Evolutionary conservation across 306 rosid genomes (phyloP), one percentile per base, ranked within the genome.

Genomic region (Lathyrus oleraceus): DNA sequence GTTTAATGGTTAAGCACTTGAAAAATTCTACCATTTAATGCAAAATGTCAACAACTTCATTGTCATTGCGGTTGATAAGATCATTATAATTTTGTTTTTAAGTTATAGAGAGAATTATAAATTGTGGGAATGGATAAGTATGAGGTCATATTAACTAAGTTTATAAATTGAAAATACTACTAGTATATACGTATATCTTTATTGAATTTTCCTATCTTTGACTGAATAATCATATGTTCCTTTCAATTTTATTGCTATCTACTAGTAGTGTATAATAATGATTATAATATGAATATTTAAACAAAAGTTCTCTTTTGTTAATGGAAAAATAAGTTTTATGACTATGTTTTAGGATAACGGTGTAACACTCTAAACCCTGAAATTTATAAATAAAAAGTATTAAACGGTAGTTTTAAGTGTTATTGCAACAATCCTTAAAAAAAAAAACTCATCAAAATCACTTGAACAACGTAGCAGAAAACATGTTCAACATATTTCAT

Each of bases 71-170:
- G 67, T 73, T 71, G 44, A 52, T 73, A 32, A 23, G 49, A 44
- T 63, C 20, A 63, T 23, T 10, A 38, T 23, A 4, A 27, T 71
- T 36, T 17, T 57, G 19, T 10, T 35, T 27, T 20, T 8, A 56
- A 32, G 19, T 8, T 53, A 17, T 14, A 20, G 1, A 42, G 6
- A 45, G 23, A 35, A 1, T 36, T 62, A 62, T 14, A 47, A 49
- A 67, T 70, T 68, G 36, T 61, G 53, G 71, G 72, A 66, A 60
- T 40, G 79, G 79, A 79, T 74, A 74, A 11, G 63, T 6, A 25
- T 38, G 48, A 61, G 30, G 45, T 19, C 60, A 71, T 67, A 38
- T 40, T 36, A 59, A 42, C 12, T 60, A 68, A 38, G 58, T 25
- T 59, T 6, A 52, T 65, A 27, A 23, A 16, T 7, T 69, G 54